phyloP scores from a whole-genome alignment of 2,329 filamentous ascomycete species.

The Alternaria burnsii region DNA sequence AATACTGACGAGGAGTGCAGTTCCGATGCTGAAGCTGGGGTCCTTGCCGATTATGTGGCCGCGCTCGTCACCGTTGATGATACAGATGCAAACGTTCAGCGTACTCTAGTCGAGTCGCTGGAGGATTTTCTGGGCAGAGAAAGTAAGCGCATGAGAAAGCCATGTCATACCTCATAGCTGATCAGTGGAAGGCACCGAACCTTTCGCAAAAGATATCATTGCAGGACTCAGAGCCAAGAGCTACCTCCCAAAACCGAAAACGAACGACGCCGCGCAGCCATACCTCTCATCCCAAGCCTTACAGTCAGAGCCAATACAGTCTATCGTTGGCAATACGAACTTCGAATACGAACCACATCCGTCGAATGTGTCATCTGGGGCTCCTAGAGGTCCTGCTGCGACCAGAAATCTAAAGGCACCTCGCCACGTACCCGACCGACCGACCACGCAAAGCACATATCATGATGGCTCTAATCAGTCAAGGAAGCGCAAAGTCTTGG shows the following conservation, averaged over 20 bases:
- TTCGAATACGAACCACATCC: constrained; percentile 28
- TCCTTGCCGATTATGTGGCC: constrained; percentile 85
- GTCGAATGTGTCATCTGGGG: constrained; percentile 29
- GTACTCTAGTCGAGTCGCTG: constrained; percentile 75
- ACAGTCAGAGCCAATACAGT: constrained; percentile 34
- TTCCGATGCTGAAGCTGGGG: constrained; percentile 81
- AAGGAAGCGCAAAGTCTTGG: constrained; percentile 66
- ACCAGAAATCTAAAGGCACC: constrained; percentile 15
- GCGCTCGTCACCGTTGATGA: constrained; percentile 73
- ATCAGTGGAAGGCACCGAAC: constrained; percentile 58
- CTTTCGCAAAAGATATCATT: constrained; percentile 77
- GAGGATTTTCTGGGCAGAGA: constrained; percentile 78
- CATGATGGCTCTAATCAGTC: constrained; percentile 40
- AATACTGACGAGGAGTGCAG: constrained; percentile 52
- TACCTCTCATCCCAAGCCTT: constrained; percentile 4
- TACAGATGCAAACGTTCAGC: constrained; percentile 68
- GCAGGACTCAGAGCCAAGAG: constrained; percentile 67
- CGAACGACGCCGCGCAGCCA: constrained; percentile 1
- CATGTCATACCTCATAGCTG: constrained; percentile 10
- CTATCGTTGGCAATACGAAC: constrained; percentile 33
- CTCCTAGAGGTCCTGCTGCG: constrained; percentile 35
- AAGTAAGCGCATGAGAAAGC: constrained; percentile 27
- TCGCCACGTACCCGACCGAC: constrained; percentile 24
- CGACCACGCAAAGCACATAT: constrained; percentile 13
- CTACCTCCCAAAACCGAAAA: constrained; percentile 40